phyloP scores from a whole-genome alignment of 2,329 filamentous ascomycete genomes.

The Plectosphaerella cucumerina region DNA sequence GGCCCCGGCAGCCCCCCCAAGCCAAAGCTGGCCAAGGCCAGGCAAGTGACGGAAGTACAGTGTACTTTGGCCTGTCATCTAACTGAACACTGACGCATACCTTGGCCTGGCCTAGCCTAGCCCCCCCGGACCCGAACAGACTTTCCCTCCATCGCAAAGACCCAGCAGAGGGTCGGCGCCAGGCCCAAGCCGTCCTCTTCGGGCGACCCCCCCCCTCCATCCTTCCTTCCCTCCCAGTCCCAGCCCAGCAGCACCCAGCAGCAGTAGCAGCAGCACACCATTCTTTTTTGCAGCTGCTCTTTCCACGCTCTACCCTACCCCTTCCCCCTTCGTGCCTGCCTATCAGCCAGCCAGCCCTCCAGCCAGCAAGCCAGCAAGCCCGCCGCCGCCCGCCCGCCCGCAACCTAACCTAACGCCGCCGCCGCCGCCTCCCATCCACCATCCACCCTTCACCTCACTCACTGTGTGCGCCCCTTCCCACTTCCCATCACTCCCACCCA shows the following conservation, averaged over 20 bases:
- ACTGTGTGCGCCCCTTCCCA: constrained; percentile 2
- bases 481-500: too few relatives aligned
- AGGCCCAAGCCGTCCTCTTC: constrained; percentile 9
- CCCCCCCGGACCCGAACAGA: constrained; percentile 8
- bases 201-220: constrained; percentile 8
- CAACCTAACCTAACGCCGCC: too few relatives aligned
- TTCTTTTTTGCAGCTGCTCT: constrained; percentile 7
- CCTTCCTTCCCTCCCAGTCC: constrained; percentile 8
- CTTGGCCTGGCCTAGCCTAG: constrained; percentile 9
- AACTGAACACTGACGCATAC: constrained; percentile 5
- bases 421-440: too few relatives aligned
- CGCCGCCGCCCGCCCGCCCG: too few relatives aligned
- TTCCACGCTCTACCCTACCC: not conserved
- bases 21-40: too few relatives aligned
- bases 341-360: not conserved
- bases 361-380: too few relatives aligned
- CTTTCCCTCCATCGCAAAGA: constrained; percentile 8
- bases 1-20: constrained; percentile 2
- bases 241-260: constrained; percentile 11
- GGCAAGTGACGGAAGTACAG: constrained; percentile 1
- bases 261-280: constrained; percentile 12
- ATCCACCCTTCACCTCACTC: constrained; percentile 5
- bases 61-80: constrained; percentile 12
- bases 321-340: constrained; percentile 4
- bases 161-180: constrained; percentile 2